Percentiles rank a stretch among this genome's conserved stretches.
phyloP scores from a whole-genome alignment of 2,329 filamentous ascomycete species.

The Colletotrichum paranaense region DNA sequence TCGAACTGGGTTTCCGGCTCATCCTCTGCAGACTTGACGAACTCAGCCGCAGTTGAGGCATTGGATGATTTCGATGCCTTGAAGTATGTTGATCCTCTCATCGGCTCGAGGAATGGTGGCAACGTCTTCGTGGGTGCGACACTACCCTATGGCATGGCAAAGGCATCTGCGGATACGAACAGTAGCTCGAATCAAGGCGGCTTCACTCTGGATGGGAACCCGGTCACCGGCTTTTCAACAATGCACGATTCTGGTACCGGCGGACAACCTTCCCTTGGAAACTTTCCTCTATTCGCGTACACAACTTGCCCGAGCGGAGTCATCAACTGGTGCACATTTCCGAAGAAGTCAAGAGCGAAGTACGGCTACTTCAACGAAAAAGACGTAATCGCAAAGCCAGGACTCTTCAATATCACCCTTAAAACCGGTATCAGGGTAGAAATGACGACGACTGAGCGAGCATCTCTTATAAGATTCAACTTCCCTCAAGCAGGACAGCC shows the following conservation, averaged over 20 bases:
- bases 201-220: constrained; percentile 62
- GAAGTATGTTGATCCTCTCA: constrained; percentile 50
- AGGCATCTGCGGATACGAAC: constrained; percentile 67
- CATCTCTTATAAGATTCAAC: constrained; percentile 73
- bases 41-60: constrained; percentile 9
- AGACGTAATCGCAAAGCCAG: constrained; percentile 68
- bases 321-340: constrained; percentile 71
- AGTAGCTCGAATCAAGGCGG: constrained; percentile 66
- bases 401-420: constrained; percentile 73
- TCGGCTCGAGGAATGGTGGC: constrained; percentile 54
- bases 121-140: constrained; percentile 58
- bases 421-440: constrained; percentile 69
- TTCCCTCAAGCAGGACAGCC: constrained; percentile 65
- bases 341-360: constrained; percentile 54
- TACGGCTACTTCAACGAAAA: constrained; percentile 59
- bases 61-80: constrained; percentile 43
- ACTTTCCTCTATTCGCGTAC: constrained; percentile 79
- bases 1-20: constrained; percentile 21
- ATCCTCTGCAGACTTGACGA: constrained; percentile 5
- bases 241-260: constrained; percentile 71
- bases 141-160: constrained; percentile 62
- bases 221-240: constrained; percentile 66
- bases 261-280: constrained; percentile 72
- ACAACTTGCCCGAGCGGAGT: constrained; percentile 69
- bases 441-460: constrained; percentile 75